Evolutionary conservation across 345 rosid species (phyloP).

Genomic region (Limnanthes douglasii): DNA sequence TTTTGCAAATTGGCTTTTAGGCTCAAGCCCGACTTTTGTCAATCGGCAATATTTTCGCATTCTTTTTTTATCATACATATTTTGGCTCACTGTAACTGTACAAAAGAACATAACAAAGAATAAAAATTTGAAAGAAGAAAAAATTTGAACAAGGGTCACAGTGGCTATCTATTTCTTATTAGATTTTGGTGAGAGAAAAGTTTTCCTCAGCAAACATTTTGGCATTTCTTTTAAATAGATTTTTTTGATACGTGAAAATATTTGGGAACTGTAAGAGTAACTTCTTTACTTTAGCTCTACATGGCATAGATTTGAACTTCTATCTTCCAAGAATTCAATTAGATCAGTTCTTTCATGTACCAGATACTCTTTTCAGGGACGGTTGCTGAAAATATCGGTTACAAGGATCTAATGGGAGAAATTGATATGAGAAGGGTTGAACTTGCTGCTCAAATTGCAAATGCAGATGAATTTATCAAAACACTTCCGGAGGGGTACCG

Average conservation of each 20-base stretch:
- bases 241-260: not conserved
- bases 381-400: slow-evolving; percentile 91
- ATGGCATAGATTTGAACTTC: not conserved
- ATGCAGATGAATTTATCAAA: slow-evolving; percentile 82
- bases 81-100: too few species aligned
- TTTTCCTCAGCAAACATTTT: too few species aligned
- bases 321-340: slow-evolving; percentile 2
- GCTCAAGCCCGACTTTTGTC: too few species aligned
- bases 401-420: slow-evolving; percentile 44
- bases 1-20: too few species aligned
- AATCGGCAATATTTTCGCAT: too few species aligned
- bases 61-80: too few species aligned
- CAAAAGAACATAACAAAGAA: too few species aligned
- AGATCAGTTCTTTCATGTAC: slow-evolving; percentile 9
- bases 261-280: not conserved
- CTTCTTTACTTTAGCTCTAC: not conserved
- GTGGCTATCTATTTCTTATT: too few species aligned
- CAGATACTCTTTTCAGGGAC: slow-evolving; percentile 90
- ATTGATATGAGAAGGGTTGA: slow-evolving; percentile 73
- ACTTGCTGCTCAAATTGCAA: slow-evolving; percentile 54
- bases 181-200: too few species aligned
- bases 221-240: not conserved
- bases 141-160: too few species aligned
- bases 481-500: slow-evolving; percentile 63
- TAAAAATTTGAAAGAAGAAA: too few species aligned